Base-by-base conservation (phyloP, 768 basidiomycete species). In the Aureoboletus auriporus region DNA sequence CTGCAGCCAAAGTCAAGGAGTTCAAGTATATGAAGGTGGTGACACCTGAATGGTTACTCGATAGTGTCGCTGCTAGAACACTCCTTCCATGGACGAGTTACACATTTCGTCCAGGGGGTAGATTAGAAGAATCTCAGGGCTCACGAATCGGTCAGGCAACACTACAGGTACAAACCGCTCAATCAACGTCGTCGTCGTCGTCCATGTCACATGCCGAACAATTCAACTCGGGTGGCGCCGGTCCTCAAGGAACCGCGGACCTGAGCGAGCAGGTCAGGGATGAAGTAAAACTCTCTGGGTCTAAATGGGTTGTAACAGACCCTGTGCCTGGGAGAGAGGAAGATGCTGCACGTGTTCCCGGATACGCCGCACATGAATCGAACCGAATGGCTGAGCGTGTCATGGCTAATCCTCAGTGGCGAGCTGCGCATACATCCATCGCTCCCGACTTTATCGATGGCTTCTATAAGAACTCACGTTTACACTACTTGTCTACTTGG, bases 401-500 rank as follows among this genome's bases (percentile, higher is more conserved):
- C 14, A 89, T 98, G 84, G 80, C 84, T 20, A 75, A 91, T 62
- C 80, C 88, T 1, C 79, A 81, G 30, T 98, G 95, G 95, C 80
- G 91, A 16, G 78, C 80, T 17, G 83, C 86, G 17, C 83, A 99
- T 64, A 99, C 96, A 0, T 87, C 93, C 8, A 78, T 82, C 8
- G 86, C 89, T 1, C 81, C 86, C 0, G 88, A 84, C 52, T 99
- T 94, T 66, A 84, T 97, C 47, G 84, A 91, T 36, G 85, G 81
- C 0, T 95, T 83, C 61, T 84, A 83, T 68, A 80, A 80, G 62
- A 86, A 96, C 61, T 92, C 88, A 1, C 85, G 96, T 2, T 72
- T 99, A n/a, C 96, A 99, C 57, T 87, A 94, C 60, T 68, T 99
- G 10, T 84, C 89, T 6, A 86, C 82, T 2, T 95, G 91, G 90